Evolutionary conservation across 306 rosid genomes (phyloP), one percentile per base, ranked within the genome.

Genomic region (Quercus engelmannii): DNA sequence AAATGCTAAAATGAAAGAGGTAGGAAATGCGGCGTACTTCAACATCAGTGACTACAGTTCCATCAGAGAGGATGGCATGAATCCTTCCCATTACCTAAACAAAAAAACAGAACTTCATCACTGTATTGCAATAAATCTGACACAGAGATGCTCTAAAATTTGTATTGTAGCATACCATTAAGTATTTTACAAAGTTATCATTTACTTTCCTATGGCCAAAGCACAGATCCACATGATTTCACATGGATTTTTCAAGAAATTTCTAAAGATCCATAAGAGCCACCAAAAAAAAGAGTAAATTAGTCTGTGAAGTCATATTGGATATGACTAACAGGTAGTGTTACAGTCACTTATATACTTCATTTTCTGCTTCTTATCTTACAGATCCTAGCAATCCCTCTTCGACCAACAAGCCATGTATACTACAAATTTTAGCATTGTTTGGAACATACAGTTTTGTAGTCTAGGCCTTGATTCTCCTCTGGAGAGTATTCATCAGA

Each of bases 81-180:
- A 95, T 95, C 75, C 93, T 92, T 85, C 97, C 97, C 98, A 95
- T 95, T 71, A 76, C 98, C 99, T 95, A 76, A 76, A 79, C 0
- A 77, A 71, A 73, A 69, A 72, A 72, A 67, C 51, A 76, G 75
- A 52, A 71, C 63, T 73, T 61, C 41, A 51, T 63, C 67, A 19
- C 76, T 65, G 56, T 43, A 74, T 18, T 76, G 19, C 62, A 41
- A 55, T 55, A 69, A 38, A 74, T 21, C 59, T 58, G 63, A 58
- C 13, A 33, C 73, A 69, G 41, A 79, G 62, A 61, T 73, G 61
- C 43, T 41, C 18, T 11, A 23, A 49, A 23, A 46, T 46, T 11
- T 15, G 6, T 4, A 21, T 49, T 46, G 35, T 67, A 28, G 28
- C 8, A 63, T 63, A 35, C 69, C 30, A 2, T 46, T 46, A 46